Conservation (phyloP, 1,284 basidiomycete genomes). For the Mrakiaceae sp. region DNA sequence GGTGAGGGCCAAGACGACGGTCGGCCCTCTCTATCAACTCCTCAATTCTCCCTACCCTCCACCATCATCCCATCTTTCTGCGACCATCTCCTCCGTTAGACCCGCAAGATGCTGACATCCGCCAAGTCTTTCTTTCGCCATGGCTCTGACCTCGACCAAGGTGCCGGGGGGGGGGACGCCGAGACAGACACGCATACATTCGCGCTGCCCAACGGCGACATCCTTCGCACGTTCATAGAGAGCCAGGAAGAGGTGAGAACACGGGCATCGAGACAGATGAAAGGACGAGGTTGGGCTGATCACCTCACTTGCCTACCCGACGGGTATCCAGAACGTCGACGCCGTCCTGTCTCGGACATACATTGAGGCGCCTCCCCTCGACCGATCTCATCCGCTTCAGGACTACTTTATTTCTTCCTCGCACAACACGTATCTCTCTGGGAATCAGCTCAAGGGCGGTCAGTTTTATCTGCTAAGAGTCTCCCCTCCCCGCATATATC, state of each 20-base stretch:
- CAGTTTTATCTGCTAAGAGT: not conserved
- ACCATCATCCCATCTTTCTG: too few relatives aligned
- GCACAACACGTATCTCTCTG: constrained; percentile 94
- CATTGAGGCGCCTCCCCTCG: constrained; percentile 21
- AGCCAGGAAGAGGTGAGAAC: not conserved
- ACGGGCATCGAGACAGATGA: not conserved
- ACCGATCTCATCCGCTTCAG: constrained; percentile 67
- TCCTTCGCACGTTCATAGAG: not conserved
- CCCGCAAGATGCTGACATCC: too few relatives aligned
- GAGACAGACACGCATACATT: not conserved
- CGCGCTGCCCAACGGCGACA: not conserved
- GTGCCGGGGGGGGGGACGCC: not conserved
- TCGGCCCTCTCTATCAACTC: too few relatives aligned
- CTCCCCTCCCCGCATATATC: too few relatives aligned
- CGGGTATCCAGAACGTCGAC: not conserved
- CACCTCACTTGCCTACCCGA: not conserved
- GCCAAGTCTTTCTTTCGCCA: too few relatives aligned
- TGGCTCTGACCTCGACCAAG: too few relatives aligned
- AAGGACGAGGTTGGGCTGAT: not conserved
- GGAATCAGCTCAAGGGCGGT: constrained; percentile 49
- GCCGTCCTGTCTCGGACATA: not conserved
- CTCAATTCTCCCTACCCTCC: too few relatives aligned
- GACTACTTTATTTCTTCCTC: constrained; percentile 90
- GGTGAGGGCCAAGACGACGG: too few relatives aligned
- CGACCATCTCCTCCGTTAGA: too few relatives aligned